Base-by-base conservation (phyloP, 1,284 basidiomycete species). In the Ganoderma multipileum region DNA sequence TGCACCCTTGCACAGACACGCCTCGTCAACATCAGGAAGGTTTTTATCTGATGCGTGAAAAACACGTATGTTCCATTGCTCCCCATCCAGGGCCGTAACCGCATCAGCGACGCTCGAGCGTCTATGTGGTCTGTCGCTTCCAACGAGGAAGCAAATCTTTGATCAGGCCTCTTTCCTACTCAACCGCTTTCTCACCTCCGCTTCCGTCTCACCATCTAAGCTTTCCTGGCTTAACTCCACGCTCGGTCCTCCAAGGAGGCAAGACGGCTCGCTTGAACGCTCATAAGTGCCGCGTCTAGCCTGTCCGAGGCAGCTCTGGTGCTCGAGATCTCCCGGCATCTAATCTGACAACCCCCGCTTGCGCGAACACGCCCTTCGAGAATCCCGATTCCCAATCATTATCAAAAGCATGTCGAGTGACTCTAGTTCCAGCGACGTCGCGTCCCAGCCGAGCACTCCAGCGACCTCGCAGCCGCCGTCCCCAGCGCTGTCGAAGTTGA, bases 381-480 rank as follows among this genome's bases (percentile, higher is more conserved):
- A 54, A 64, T 67, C 6, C 33, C 38, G 42, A 63, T 16, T 67
- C 6, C 33, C 38, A 54, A 63, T 16, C 44, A 11, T 20, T 20
- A 44, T 5, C 18, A 20, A n/a, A 20, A 44, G 8, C 33, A 63
- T 63, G 64, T 59, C 72, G 39, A 67, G 20, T 55, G 68, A 63
- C 62, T 41, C 67, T 1, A 65, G 57, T 28, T 59, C 64, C 16
- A 70, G 72, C 47, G 66, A 68, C 64, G 63, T 47, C 14, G 72
- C 79, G 59, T 85, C 84, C 38, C 71, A 76, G 16, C 73, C 81
- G 26, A 81, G 84, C 23, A 83, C 86, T 26, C 83, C 77, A 7
- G 77, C 80, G 28, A 86, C 87, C 30, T 87, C 89, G 7, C 82
- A 84, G 44, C 82, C 84, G 3, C 84, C 89, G 26, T 91, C 91